These are phyloP conservation scores for Nicotiana sylvestris DNA, from an alignment of 257 asterid species.

Conservation along the genomic window DNA sequence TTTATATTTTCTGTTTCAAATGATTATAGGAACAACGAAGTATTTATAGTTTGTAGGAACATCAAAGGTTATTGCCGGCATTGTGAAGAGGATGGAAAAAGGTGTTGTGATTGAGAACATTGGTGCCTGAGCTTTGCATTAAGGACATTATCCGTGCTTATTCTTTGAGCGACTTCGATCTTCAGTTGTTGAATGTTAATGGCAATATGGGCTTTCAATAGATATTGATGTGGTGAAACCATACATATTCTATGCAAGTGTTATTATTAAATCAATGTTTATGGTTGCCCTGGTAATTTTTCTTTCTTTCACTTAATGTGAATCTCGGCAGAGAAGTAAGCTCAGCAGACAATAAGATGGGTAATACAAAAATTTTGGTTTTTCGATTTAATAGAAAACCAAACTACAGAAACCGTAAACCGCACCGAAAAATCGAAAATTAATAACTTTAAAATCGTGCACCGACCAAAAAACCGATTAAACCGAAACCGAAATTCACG, in stretches of 20 bases:
- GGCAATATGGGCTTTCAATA: background rate
- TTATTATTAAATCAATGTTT: background rate
- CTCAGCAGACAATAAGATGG: background rate
- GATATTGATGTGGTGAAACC: background rate
- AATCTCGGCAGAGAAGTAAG: background rate
- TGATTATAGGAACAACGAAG: too few relatives aligned
- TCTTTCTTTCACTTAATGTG: background rate
- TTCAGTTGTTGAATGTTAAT: background rate
- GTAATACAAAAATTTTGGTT: too few relatives aligned
- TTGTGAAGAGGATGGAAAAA: conserved; percentile 84
- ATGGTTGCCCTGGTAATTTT: background rate
- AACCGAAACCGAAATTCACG: too few relatives aligned
- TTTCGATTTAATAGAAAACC: too few relatives aligned
- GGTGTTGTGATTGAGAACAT: conserved; percentile 70
- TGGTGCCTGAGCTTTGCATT: conserved; percentile 36
- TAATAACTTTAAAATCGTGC: too few relatives aligned
- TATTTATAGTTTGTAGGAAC: too few relatives aligned
- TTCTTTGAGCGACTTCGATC: background rate
- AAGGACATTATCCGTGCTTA: background rate
- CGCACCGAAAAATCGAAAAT: too few relatives aligned
- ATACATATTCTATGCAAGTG: background rate
- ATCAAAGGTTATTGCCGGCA: conserved; percentile 77
- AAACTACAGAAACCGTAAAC: too few relatives aligned
- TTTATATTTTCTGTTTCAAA: too few relatives aligned
- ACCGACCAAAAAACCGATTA: too few relatives aligned